Evolutionary conservation across 306 rosid genomes (phyloP), one percentile per base, ranked within the genome.

Genomic region (Pueraria montana): DNA sequence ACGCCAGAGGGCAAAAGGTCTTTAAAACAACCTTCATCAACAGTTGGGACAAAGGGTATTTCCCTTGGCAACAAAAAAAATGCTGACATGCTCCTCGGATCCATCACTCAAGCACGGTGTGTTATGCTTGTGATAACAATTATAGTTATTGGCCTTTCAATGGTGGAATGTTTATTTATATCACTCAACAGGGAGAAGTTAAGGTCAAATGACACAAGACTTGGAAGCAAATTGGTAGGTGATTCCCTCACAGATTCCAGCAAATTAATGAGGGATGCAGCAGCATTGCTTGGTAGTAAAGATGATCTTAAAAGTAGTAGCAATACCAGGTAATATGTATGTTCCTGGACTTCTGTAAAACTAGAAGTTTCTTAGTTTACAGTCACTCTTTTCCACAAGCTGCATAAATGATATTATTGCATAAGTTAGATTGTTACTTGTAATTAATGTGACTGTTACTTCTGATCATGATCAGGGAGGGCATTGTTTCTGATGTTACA

Each of bases 381-480:
- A 46, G 64, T 48, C 53, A 73, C 30, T 24, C 26, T 52, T 43
- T 79, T 30, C 69, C 42, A 62, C 42, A 74, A 55, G 50, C 38
- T 26, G 62, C 59, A 43, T 55, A 74, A 32, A 61, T 40, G 72
- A 61, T 77, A 24, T 73, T 32, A 65, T 68, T 43, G 69, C 2
- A 27, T 40, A 63, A 80, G 64, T 77, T 63, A 30, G 63, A 43
- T 34, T 74, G 68, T 65, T 74, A 70, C 27, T 58, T 53, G 49
- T 38, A 79, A 58, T 63, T 74, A 82, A 66, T 75, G 79, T 66
- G 58, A 77, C 46, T 68, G 65, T 50, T 80, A 40, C 78, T 78
- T 87, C 76, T 67, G 79, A 85, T 84, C 82, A 75, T 85, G 63
- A 74, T 61, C 86, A 89, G 91, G 80, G 92, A 88, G 74, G 87